Evolutionary conservation across 2,329 filamentous ascomycete genomes (phyloP).

Genomic region (Aureobasidium melanogenum): DNA sequence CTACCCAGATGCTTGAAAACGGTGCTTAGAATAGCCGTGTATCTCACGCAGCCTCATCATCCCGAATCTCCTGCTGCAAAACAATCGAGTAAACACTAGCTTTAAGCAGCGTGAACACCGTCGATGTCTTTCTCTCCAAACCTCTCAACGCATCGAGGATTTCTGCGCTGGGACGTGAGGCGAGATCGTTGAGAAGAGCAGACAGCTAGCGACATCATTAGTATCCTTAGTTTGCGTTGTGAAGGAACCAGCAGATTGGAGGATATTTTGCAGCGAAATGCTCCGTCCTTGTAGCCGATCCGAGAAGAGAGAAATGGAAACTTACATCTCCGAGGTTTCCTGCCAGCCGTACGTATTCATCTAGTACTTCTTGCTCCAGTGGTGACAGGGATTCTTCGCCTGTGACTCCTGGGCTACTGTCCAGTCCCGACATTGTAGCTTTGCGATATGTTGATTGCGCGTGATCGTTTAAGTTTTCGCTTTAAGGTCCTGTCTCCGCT

Average conservation of each 20-base stretch:
- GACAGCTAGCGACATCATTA: conserved; percentile 29
- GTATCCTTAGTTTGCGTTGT: neutral
- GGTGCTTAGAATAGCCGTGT: neutral
- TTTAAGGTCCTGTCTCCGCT: neutral
- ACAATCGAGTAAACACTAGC: conserved; percentile 98
- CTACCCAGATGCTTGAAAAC: neutral
- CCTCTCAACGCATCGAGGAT: conserved; percentile 80
- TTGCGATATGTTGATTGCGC: neutral
- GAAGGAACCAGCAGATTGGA: neutral
- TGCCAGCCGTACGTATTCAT: conserved; percentile 82
- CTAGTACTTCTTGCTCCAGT: conserved; percentile 86
- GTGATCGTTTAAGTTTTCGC: neutral
- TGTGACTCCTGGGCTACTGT: conserved; percentile 9
- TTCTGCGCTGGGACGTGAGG: conserved; percentile 56
- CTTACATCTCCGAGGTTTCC: conserved; percentile 84
- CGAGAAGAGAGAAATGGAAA: neutral
- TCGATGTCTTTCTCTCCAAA: conserved; percentile 85
- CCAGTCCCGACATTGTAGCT: neutral
- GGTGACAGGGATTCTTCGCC: conserved; percentile 48
- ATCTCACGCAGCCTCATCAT: conserved; percentile 39
- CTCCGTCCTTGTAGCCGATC: too few relatives aligned
- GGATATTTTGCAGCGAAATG: too few relatives aligned
- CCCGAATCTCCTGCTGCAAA: conserved; percentile 89
- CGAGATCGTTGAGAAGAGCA: conserved; percentile 57
- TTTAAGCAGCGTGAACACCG: conserved; percentile 93